Evolutionary conservation across 2,329 filamentous ascomycete genomes (phyloP).

Genomic region (Neocatenulostroma microsporum): DNA sequence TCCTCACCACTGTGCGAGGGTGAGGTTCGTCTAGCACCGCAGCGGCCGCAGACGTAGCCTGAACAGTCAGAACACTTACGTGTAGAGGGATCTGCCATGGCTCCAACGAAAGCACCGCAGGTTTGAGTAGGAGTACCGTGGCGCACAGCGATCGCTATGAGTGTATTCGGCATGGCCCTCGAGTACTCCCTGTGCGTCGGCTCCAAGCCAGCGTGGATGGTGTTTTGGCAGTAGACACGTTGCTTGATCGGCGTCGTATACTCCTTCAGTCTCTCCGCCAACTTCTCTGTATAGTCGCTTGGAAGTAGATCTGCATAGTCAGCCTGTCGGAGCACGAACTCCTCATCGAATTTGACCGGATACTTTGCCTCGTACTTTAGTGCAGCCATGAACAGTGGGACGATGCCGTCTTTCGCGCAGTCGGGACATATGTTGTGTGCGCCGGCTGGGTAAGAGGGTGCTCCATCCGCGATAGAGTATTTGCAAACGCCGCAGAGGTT

Average conservation of each 20-base stretch:
- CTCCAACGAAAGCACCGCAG: no score
- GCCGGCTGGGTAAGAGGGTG: background rate
- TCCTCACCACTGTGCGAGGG: no score
- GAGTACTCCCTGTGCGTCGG: no score
- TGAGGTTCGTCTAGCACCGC: no score
- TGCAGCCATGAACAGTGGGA: conserved; percentile 5
- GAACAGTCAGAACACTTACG: background rate
- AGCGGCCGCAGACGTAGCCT: background rate
- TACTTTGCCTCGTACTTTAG: conserved; percentile 10
- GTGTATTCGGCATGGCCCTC: no score
- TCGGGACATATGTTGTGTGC: conserved; percentile 6
- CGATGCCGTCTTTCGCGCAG: conserved; percentile 6
- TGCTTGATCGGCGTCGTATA: conserved; percentile 5
- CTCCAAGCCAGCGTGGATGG: no score
- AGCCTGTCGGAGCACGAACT: background rate
- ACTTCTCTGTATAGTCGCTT: background rate
- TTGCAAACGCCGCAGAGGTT: no score
- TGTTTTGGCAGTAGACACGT: conserved; percentile 8
- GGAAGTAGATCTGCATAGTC: background rate
- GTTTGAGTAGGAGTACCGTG: no score
- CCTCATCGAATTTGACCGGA: conserved; percentile 1
- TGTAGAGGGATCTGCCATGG: no score
- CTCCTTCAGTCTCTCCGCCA: background rate
- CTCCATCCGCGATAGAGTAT: no score
- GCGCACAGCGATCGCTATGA: no score